phyloP scores from a whole-genome alignment of 2,329 filamentous ascomycete species.

The Herpotrichia juniperi region DNA sequence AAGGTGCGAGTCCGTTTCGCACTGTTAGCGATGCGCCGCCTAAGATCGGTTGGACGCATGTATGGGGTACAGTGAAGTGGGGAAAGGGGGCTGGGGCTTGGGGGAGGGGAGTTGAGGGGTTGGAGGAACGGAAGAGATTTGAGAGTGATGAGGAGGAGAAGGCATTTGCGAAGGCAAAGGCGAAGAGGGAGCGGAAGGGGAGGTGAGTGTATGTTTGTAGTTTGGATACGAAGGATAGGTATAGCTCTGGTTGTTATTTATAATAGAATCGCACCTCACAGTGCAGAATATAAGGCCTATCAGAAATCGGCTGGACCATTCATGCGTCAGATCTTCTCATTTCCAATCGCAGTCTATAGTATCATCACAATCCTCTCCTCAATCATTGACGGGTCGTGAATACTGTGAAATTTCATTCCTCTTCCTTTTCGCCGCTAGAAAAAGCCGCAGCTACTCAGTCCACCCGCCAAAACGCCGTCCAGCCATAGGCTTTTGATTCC shows the following conservation, averaged over 20 bases:
- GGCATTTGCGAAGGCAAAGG: background rate
- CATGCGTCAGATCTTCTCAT: background rate
- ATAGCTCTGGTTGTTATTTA: too few species aligned
- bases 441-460: slow-evolving; percentile 3
- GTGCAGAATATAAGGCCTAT: too few species aligned
- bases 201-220: background rate
- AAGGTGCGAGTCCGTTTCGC: slow-evolving; percentile 53
- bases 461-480: slow-evolving; percentile 1
- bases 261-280: too few species aligned
- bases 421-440: background rate
- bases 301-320: too few species aligned
- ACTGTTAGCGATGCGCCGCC: slow-evolving; percentile 54
- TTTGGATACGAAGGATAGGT: background rate
- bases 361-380: background rate
- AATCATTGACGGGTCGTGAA: slow-evolving; percentile 1
- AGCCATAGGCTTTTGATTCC: background rate
- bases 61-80: slow-evolving; percentile 61
- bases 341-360: background rate
- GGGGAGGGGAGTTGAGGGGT: slow-evolving; percentile 57
- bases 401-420: slow-evolving; percentile 1
- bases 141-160: slow-evolving; percentile 21
- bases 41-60: slow-evolving; percentile 59
- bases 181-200: background rate
- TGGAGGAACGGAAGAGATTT: slow-evolving; percentile 47
- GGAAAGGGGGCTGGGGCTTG: slow-evolving; percentile 59